These are phyloP conservation scores for Calonectria multiphialidica DNA, from an alignment of 2,329 filamentous ascomycete genomes.

Conservation along the genomic window DNA sequence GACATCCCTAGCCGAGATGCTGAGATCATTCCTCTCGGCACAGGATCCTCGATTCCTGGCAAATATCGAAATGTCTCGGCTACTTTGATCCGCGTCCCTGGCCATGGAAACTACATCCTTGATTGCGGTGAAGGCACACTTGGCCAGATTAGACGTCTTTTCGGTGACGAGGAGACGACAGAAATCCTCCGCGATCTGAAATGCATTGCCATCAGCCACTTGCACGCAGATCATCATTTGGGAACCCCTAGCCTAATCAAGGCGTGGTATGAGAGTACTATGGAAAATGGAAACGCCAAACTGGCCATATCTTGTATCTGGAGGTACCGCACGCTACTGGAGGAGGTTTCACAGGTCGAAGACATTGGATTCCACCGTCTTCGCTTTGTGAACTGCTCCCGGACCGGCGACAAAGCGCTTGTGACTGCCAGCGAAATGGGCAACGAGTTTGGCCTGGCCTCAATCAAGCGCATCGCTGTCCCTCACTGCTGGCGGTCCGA, in stretches of 20 bases:
- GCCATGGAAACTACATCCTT: conserved; percentile 87
- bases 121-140: conserved; percentile 95
- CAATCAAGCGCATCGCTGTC: conserved; percentile 77
- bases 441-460: conserved; percentile 69
- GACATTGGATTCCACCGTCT: conserved; percentile 76
- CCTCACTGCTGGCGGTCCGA: conserved; percentile 84
- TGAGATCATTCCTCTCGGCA: conserved; percentile 89
- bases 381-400: conserved; percentile 48
- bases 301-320: conserved; percentile 77
- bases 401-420: conserved; percentile 35
- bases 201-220: conserved; percentile 92
- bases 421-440: conserved; percentile 52
- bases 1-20: conserved; percentile 80
- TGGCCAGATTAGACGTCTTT: conserved; percentile 85
- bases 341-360: conserved; percentile 84
- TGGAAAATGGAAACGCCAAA: conserved; percentile 52
- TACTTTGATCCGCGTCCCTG: conserved; percentile 86
- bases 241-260: conserved; percentile 85
- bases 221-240: conserved; percentile 96
- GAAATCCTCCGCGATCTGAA: conserved; percentile 83
- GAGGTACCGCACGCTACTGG: conserved; percentile 81
- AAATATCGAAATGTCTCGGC: conserved; percentile 96
- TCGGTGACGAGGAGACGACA: conserved; percentile 71
- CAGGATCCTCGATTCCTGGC: conserved; percentile 89
- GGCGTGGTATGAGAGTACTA: conserved; percentile 77